Conservation (phyloP, 2,329 filamentous ascomycete genomes). For the Epichloe uncinata region DNA sequence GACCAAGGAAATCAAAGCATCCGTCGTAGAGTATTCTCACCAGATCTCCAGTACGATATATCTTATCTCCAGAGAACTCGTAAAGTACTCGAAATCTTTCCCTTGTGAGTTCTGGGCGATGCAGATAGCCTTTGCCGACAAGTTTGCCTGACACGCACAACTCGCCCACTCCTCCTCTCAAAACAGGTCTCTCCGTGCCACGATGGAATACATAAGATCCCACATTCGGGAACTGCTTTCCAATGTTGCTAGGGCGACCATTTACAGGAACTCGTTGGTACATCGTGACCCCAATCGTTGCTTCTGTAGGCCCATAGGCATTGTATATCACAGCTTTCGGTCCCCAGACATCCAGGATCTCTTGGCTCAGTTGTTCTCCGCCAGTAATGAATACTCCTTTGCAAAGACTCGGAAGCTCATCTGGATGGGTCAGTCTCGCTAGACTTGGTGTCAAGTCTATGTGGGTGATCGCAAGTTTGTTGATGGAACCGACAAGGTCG, state of each 20-base stretch:
- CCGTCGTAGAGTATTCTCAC: slow-evolving; percentile 69
- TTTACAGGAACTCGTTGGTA: slow-evolving; percentile 66
- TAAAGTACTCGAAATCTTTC: slow-evolving; percentile 61
- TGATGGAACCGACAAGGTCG: slow-evolving; percentile 63
- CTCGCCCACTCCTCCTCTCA: slow-evolving; percentile 71
- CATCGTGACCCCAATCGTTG: slow-evolving; percentile 87
- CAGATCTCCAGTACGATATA: slow-evolving; percentile 83
- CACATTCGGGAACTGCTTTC: slow-evolving; percentile 75
- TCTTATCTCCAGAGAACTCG: slow-evolving; percentile 36
- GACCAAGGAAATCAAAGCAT: slow-evolving; percentile 76
- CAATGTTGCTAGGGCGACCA: slow-evolving; percentile 79
- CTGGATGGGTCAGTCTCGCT: slow-evolving; percentile 62
- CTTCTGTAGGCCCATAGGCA: slow-evolving; percentile 83
- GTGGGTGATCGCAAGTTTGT: slow-evolving; percentile 64
- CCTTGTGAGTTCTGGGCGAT: slow-evolving; percentile 60
- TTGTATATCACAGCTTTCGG: slow-evolving; percentile 74
- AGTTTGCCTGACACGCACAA: slow-evolving; percentile 78
- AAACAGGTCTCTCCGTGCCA: slow-evolving; percentile 54
- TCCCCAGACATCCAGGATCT: slow-evolving; percentile 81
- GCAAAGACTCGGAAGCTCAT: slow-evolving; percentile 68
- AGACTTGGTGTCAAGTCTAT: slow-evolving; percentile 86
- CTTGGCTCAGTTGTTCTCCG: slow-evolving; percentile 76
- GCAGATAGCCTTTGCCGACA: slow-evolving; percentile 82
- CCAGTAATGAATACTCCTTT: slow-evolving; percentile 86
- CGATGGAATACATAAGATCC: slow-evolving; percentile 66